A percentile compares a stretch with the other conserved stretches of the same genome.
Evolutionary conservation across 192 early-diverging fungal genomes (phyloP).

Genomic region (Coemansia sp.): DNA sequence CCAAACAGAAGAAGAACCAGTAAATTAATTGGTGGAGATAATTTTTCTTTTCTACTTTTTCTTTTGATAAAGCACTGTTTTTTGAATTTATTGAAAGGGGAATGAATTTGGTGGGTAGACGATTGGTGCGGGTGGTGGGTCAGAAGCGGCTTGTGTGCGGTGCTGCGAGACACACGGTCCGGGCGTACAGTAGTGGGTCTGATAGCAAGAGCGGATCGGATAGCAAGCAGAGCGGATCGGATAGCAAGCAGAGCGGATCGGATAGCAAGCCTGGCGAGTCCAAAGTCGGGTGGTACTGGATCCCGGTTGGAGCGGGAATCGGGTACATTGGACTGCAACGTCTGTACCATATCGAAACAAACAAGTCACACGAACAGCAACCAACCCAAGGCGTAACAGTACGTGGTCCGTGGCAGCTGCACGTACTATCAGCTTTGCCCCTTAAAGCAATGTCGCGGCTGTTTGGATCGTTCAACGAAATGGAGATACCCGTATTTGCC

Average conservation of each 20-base stretch:
- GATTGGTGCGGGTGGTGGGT: not conserved
- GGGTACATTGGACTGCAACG: slow-evolving; percentile 71
- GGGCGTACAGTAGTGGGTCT: slow-evolving; percentile 15
- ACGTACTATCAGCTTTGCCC: slow-evolving; percentile 83
- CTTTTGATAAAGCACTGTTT: not conserved
- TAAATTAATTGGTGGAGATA: slow-evolving; percentile 1
- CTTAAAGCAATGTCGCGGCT: slow-evolving; percentile 85
- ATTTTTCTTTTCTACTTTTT: slow-evolving; percentile 8
- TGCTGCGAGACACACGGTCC: not conserved
- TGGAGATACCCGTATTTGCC: slow-evolving; percentile 77
- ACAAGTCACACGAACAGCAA: slow-evolving; percentile 25
- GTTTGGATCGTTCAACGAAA: slow-evolving; percentile 86
- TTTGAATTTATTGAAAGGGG: not conserved
- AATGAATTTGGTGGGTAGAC: slow-evolving; percentile 8
- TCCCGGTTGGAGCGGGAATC: slow-evolving; percentile 72
- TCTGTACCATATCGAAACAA: slow-evolving; percentile 54
- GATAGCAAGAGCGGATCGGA: not conserved
- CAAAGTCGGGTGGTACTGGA: slow-evolving; percentile 63
- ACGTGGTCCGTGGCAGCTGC: slow-evolving; percentile 90
- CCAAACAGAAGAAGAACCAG: slow-evolving; percentile 49
- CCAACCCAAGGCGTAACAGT: slow-evolving; percentile 31
- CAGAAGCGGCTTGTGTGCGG: not conserved
- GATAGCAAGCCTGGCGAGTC: slow-evolving; percentile 5
- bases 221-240: not conserved
- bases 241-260: not conserved